Evolutionary conservation across 805 yeast genomes (phyloP), one percentile per base, ranked within the genome.

Genomic region (Pichia insulana): DNA sequence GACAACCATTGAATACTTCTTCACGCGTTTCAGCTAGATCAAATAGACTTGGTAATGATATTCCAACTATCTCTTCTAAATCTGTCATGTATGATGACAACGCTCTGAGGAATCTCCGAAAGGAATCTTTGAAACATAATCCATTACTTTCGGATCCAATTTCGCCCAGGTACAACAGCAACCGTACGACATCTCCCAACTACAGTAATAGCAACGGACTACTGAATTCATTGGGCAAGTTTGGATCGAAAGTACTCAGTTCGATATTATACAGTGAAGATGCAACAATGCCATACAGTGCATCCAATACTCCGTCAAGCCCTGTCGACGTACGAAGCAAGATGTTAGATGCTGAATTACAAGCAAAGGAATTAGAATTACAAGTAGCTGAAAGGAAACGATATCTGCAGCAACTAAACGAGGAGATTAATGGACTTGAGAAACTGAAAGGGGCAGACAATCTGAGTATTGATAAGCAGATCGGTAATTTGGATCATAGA

Each of bases 251-350:
- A 30, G 34, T 59, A 6, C 43, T 59, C 8, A 48, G 53, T 13
- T 57, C 62, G 1, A 56, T 59, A 4, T 45, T 59, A 7, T 58
- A 56, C 41, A 59, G 46, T 38, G 64, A 59, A 41, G 49, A 38
- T 30, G 45, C 43, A 12, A 43, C 42, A 28, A 40, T 34, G 19
- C 30, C 33, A 10, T 30, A 31, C 1, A 15, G 12, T 8, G 13
- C 34, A 6, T 3, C 17, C 3, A 30, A 25, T n/a, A 16, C 17
- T 17, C 9, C 37, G 15, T 39, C 36, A 2, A 32, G 16, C 12
- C 22, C n/a, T 25, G 15, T 19, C 13, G 22, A 27, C 22, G 16
- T 9, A 20, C 16, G 13, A 36, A 38, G 13, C 36, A 25, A 26
- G 10, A 17, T 5, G 6, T 12, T 34, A 5, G 35, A 18, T 15